These are phyloP conservation scores for Chondrus crispus DNA, from an alignment of 23 red algal species.

Conservation along the genomic window DNA sequence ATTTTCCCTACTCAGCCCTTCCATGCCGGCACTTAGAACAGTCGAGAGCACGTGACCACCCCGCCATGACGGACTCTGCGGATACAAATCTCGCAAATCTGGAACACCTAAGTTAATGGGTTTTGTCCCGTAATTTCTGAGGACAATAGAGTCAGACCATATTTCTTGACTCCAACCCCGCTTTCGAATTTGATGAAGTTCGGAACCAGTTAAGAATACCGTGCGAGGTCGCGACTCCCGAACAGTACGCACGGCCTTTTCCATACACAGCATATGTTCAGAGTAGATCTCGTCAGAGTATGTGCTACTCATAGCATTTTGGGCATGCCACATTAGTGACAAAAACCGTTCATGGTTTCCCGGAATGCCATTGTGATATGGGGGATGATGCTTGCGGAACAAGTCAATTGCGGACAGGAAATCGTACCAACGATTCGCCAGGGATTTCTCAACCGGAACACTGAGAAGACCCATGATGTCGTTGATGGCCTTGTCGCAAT, in stretches of 20 bases:
- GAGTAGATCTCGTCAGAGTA: slow-evolving; percentile 7
- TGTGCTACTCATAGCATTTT: slow-evolving; percentile 53
- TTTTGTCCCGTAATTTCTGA: slow-evolving; percentile 46
- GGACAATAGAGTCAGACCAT: slow-evolving; percentile 47
- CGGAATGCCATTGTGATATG: neutral
- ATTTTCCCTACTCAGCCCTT: neutral
- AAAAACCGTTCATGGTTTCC: slow-evolving; percentile 30
- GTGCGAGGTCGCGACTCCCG: neutral
- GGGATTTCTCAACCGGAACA: neutral
- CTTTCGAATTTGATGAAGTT: slow-evolving; percentile 67
- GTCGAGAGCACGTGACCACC: neutral
- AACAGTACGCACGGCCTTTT: neutral
- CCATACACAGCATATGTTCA: slow-evolving; percentile 30
- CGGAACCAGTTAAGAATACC: slow-evolving; percentile 54
- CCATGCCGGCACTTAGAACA: neutral
- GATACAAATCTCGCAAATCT: slow-evolving; percentile 19
- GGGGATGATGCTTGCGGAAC: slow-evolving; percentile 1
- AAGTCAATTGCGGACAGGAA: neutral
- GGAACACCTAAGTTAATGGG: slow-evolving; percentile 2
- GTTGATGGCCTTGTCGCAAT: slow-evolving; percentile 17
- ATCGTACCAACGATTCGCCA: neutral
- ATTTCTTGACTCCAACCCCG: slow-evolving; percentile 67
- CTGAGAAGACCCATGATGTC: slow-evolving; percentile 24
- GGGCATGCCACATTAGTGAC: slow-evolving; percentile 79
- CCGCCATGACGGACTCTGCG: neutral